Percentiles rank a stretch among this genome's conserved stretches.
Conservation (phyloP, 2,329 filamentous ascomycete species). For the Hawksworthiomyces lignivorus region DNA sequence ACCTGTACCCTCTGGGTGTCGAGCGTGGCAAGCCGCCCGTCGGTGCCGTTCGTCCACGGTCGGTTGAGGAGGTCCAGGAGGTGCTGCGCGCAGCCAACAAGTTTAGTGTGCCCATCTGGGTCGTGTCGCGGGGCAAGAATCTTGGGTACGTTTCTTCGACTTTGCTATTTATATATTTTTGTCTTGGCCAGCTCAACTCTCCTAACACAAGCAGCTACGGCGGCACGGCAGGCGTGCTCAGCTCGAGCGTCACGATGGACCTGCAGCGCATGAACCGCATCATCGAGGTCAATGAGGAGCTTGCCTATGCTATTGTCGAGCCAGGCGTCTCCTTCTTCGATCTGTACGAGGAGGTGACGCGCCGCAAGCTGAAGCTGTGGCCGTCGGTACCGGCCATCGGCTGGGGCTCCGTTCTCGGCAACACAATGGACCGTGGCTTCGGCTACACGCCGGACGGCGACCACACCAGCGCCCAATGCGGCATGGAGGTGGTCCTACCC, state of each 20-base stretch:
- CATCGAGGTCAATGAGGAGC: conserved; percentile 32
- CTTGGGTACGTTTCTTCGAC: conserved; percentile 23
- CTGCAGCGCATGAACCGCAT: conserved; percentile 36
- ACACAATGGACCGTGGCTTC: conserved; percentile 34
- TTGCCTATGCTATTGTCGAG: conserved; percentile 35
- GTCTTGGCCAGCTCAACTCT: no score
- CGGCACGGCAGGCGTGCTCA: conserved; percentile 37
- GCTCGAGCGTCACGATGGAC: conserved; percentile 37
- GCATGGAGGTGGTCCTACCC: conserved; percentile 25
- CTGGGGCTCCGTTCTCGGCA: conserved; percentile 41
- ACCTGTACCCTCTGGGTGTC: neutral
- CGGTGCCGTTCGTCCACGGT: neutral
- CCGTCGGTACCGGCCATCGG: conserved; percentile 29
- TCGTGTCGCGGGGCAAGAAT: conserved; percentile 32
- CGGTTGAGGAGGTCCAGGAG: conserved; percentile 20
- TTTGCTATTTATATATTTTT: conserved; percentile 17
- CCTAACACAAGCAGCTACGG: no score
- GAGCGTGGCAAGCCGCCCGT: neutral
- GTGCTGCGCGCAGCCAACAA: conserved; percentile 27
- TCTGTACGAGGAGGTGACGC: conserved; percentile 30
- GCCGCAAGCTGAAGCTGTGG: conserved; percentile 33
- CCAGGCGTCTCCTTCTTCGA: conserved; percentile 37
- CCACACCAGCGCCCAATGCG: conserved; percentile 27
- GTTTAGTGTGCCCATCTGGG: conserved; percentile 25
- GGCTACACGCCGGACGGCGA: conserved; percentile 30